Percentiles rank a stretch among this genome's conserved stretches.
phyloP scores from a whole-genome alignment of 208 protist genomes.

The Naegleria gruberi region DNA sequence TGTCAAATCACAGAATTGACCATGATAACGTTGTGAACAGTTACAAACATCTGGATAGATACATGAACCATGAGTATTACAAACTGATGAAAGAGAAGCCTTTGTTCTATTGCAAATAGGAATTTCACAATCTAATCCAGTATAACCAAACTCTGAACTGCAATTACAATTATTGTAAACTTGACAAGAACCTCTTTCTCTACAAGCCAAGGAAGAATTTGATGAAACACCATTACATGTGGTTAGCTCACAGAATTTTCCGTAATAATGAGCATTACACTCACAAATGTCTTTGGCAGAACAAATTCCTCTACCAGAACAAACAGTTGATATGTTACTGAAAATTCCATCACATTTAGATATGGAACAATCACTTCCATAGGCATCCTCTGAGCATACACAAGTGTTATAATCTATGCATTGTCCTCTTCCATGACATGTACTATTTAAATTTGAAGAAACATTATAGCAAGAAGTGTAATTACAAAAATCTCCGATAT shows the following conservation, averaged over 20 bases:
- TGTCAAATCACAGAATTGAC: background rate
- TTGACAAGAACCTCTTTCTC: background rate
- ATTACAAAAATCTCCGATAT: background rate
- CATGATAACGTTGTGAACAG: background rate
- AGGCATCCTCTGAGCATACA: background rate
- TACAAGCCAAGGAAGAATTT: background rate
- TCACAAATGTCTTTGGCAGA: background rate
- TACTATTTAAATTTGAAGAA: background rate
- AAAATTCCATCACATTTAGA: no score
- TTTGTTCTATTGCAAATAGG: background rate
- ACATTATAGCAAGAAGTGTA: background rate
- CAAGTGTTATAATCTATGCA: background rate
- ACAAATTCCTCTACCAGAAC: background rate
- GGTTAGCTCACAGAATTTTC: background rate
- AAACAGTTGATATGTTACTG: background rate
- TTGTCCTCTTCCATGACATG: background rate
- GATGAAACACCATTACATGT: background rate
- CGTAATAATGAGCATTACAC: background rate
- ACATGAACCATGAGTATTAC: background rate
- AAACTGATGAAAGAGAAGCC: background rate
- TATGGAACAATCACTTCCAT: no score
- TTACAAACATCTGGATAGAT: background rate
- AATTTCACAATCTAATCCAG: background rate
- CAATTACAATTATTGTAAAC: background rate
- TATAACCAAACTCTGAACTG: background rate